Evolutionary conservation across 768 basidiomycete genomes (phyloP).

Genomic region (Psilocybe tampanensis): DNA sequence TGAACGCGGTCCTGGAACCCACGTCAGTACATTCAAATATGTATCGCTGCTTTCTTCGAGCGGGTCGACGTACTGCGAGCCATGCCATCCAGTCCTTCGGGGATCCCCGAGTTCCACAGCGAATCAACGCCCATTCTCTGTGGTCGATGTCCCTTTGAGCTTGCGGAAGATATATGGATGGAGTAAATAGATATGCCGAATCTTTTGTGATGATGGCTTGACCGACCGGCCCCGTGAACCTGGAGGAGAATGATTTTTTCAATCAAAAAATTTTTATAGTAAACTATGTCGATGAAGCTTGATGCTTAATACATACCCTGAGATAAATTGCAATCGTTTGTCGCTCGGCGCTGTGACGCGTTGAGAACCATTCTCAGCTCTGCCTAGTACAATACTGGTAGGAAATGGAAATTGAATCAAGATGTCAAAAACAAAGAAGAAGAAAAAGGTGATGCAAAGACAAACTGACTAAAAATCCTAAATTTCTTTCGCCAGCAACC

Average conservation of each 20-base stretch:
- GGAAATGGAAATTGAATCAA: neutral
- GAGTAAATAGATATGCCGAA: neutral
- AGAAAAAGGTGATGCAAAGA: neutral
- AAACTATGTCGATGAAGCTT: too few species aligned
- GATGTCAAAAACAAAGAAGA: neutral
- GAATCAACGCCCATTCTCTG: neutral
- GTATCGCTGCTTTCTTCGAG: neutral
- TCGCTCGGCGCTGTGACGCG: neutral
- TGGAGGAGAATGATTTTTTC: neutral
- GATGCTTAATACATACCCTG: neutral
- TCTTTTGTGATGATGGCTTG: neutral
- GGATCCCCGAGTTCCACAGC: neutral
- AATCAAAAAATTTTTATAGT: too few species aligned
- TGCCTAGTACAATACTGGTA: neutral
- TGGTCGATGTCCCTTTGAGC: neutral
- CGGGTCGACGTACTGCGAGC: neutral
- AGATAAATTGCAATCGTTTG: neutral
- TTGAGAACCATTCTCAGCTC: neutral
- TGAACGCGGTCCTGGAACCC: too few species aligned
- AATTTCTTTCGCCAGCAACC: neutral
- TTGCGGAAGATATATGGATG: neutral
- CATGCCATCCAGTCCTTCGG: neutral
- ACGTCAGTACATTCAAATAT: neutral
- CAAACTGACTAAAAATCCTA: neutral
- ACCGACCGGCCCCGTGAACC: neutral